A percentile compares a stretch with the other conserved stretches of the same genome.
phyloP scores from a whole-genome alignment of 2,329 filamentous ascomycete species.

The Aureobasidium leucospermi region DNA sequence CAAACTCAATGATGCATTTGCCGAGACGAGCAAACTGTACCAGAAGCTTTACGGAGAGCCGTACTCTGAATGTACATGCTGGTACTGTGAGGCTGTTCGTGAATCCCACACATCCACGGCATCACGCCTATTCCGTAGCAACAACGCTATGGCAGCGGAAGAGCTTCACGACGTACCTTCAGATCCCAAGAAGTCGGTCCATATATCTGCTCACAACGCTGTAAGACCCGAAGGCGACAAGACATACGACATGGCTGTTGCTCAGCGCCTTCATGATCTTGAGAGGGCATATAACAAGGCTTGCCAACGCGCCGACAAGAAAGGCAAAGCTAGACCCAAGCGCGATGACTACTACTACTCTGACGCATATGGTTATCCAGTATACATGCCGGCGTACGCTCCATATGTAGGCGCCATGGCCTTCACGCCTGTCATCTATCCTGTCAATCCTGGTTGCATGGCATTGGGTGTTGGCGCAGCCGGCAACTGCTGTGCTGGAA shows the following conservation, averaged over 20 bases:
- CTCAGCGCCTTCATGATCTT: constrained; percentile 33
- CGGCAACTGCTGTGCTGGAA: constrained; percentile 44
- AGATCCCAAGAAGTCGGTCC: constrained; percentile 51
- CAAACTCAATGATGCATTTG: constrained; percentile 57
- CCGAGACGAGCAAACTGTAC: constrained; percentile 66
- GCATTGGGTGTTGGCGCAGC: constrained; percentile 30
- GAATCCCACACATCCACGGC: constrained; percentile 46
- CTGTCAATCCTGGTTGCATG: constrained; percentile 40
- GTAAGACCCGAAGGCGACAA: constrained; percentile 36
- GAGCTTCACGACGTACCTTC: constrained; percentile 38
- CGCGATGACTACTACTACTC: constrained; percentile 32
- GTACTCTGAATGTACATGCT: constrained; percentile 73
- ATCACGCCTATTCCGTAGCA: constrained; percentile 40
- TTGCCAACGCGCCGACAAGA: constrained; percentile 31
- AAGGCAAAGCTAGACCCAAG: constrained; percentile 29
- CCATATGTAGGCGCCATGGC: constrained; percentile 37
- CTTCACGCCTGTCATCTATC: constrained; percentile 32
- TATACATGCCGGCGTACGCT: constrained; percentile 38
- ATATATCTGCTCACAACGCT: constrained; percentile 68
- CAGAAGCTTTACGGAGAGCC: constrained; percentile 56
- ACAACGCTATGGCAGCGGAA: constrained; percentile 30
- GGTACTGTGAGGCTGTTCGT: constrained; percentile 72
- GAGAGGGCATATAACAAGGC: constrained; percentile 50
- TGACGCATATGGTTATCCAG: constrained; percentile 40
- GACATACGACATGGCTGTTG: constrained; percentile 17